phyloP scores from a whole-genome alignment of 2,329 filamentous ascomycete genomes.

The Talaromyces sp. region DNA sequence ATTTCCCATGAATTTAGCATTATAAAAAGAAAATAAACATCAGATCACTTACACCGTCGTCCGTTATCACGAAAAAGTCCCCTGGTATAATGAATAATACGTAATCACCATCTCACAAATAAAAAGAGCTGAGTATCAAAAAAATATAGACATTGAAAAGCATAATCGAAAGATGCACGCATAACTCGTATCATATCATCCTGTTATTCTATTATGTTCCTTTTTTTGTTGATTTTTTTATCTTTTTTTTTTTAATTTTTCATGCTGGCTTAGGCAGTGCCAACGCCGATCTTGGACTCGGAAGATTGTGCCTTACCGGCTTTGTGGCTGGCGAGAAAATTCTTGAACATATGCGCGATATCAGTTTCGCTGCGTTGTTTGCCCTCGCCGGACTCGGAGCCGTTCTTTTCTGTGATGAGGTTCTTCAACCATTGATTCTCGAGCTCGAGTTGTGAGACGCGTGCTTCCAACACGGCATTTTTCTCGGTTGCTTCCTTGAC shows the following conservation, averaged over 20 bases:
- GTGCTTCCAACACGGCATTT: conserved; percentile 68
- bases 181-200: background rate
- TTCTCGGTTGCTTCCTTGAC: conserved; percentile 83
- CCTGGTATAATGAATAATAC: conserved; percentile 1
- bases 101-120: background rate
- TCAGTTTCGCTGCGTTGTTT: conserved; percentile 46
- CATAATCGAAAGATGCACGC: conserved; percentile 4
- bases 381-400: conserved; percentile 32
- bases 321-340: conserved; percentile 39
- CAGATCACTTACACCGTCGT: background rate
- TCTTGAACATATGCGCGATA: conserved; percentile 44
- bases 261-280: conserved; percentile 25
- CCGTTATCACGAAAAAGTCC: conserved; percentile 6
- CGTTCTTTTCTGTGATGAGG: conserved; percentile 78
- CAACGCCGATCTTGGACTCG: conserved; percentile 36
- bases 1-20: background rate
- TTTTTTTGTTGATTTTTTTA: conserved; percentile 8
- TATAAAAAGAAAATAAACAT: background rate
- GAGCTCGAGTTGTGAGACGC: conserved; percentile 74
- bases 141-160: conserved; percentile 5
- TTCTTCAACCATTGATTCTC: conserved; percentile 82
- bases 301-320: conserved; percentile 30
- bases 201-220: background rate
- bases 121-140: conserved; percentile 1
- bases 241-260: conserved; percentile 20